These are phyloP conservation scores for Dactylis glomerata DNA, from an alignment of 176 grass and related monocot genomes.

Conservation along the genomic window DNA sequence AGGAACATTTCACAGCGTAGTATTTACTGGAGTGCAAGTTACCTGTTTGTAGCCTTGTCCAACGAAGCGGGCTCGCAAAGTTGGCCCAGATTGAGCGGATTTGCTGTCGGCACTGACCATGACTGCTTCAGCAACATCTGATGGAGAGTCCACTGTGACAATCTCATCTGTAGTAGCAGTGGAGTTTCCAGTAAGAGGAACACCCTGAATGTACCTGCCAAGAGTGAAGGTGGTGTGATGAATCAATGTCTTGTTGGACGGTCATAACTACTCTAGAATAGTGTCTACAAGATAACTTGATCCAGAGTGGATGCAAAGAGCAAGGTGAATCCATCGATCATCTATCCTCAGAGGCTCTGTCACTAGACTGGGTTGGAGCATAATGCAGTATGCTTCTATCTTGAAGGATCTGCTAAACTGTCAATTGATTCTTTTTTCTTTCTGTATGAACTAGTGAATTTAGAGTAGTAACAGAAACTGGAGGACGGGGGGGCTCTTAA, in stretches of 20 bases:
- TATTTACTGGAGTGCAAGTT: neutral
- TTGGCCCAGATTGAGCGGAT: neutral
- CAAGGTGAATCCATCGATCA: neutral
- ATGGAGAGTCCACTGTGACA: constrained; percentile 17
- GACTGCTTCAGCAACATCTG: constrained; percentile 38
- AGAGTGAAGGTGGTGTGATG: constrained; percentile 4
- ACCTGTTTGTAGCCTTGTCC: constrained; percentile 99
- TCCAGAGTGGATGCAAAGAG: neutral
- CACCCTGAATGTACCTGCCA: constrained; percentile 74
- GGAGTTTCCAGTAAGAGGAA: constrained; percentile 49
- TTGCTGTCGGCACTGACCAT: constrained; percentile 13
- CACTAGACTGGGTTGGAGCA: neutral
- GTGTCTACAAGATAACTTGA: neutral
- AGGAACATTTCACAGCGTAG: neutral
- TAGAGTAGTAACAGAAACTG: neutral
- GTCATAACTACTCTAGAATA: neutral
- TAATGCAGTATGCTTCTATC: neutral
- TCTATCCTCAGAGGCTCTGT: neutral
- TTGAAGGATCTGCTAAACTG: neutral
- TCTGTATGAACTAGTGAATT: neutral
- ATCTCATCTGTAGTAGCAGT: constrained; percentile 34
- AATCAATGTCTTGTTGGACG: neutral
- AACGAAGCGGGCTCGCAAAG: constrained; percentile 57
- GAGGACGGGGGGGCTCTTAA: neutral
- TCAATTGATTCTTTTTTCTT: neutral